Conservation (phyloP, 148 eudicot genomes). For the Cornus florida region DNA sequence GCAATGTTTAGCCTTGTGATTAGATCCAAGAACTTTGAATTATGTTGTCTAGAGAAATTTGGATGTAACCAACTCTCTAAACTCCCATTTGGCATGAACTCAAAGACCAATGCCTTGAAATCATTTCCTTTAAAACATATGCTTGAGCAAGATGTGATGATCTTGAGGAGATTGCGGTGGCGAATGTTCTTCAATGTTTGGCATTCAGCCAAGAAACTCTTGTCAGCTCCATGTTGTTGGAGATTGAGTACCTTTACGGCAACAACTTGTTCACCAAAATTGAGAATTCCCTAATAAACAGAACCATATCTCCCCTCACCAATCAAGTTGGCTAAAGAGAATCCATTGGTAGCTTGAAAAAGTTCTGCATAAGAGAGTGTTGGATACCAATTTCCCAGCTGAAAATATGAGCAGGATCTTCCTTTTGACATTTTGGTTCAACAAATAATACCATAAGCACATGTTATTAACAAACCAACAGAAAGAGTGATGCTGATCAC, state of each 20-base stretch:
- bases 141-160: constrained; percentile 13
- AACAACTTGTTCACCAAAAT: neutral
- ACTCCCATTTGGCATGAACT: constrained; percentile 21
- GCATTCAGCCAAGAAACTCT: constrained; percentile 15
- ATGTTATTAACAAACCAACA: neutral
- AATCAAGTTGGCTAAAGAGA: constrained; percentile 8
- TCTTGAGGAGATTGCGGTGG: constrained; percentile 11
- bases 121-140: constrained; percentile 1
- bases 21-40: neutral
- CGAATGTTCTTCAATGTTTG: constrained; percentile 12
- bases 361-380: constrained; percentile 13
- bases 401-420: neutral
- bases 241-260: constrained; percentile 18
- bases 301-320: constrained; percentile 10
- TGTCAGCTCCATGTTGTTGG: neutral
- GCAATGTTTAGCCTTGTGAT: constrained; percentile 4
- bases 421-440: neutral
- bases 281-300: constrained; percentile 6
- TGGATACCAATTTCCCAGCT: neutral
- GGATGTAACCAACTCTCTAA: constrained; percentile 14
- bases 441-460: neutral
- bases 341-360: constrained; percentile 12
- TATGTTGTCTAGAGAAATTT: neutral
- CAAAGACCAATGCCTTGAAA: constrained; percentile 19
- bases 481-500: neutral